phyloP scores from a whole-genome alignment of 1,284 basidiomycete genomes.

The Trametes sp. region DNA sequence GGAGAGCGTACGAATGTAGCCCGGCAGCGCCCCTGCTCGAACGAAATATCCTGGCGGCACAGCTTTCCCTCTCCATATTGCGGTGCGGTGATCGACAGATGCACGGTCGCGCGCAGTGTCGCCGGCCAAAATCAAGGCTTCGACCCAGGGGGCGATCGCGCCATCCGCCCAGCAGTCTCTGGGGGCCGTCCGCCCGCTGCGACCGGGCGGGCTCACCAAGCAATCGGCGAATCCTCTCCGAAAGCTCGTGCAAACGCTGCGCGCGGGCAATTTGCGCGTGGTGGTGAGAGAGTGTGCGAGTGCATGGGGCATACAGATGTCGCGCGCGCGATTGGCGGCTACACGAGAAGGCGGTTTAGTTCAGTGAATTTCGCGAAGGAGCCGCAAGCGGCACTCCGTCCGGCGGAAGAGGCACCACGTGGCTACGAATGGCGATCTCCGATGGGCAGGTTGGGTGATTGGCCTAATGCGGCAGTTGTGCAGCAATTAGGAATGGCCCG shows the following conservation, averaged over 20 bases:
- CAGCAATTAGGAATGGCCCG: background rate
- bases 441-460: conserved; percentile 26
- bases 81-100: conserved; percentile 30
- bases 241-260: conserved; percentile 9
- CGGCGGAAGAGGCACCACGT: conserved; percentile 15
- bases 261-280: background rate
- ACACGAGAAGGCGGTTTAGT: background rate
- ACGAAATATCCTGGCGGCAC: conserved; percentile 11
- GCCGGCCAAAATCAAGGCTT: conserved; percentile 16
- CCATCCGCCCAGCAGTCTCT: conserved; percentile 1
- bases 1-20: background rate
- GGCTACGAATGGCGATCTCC: conserved; percentile 17
- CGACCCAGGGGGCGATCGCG: background rate
- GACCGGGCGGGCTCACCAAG: too few species aligned
- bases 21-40: background rate
- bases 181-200: conserved; percentile 5
- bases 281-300: background rate
- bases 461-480: conserved; percentile 15
- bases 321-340: too few species aligned
- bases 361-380: background rate
- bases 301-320: too few species aligned
- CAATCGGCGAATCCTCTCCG: conserved; percentile 12
- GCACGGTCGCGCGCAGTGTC: conserved; percentile 20
- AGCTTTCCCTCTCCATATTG: conserved; percentile 23
- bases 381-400: background rate